Evolutionary conservation across 306 rosid species (phyloP), one percentile per base, ranked within the genome.

Genomic region (Canavalia ensiformis): DNA sequence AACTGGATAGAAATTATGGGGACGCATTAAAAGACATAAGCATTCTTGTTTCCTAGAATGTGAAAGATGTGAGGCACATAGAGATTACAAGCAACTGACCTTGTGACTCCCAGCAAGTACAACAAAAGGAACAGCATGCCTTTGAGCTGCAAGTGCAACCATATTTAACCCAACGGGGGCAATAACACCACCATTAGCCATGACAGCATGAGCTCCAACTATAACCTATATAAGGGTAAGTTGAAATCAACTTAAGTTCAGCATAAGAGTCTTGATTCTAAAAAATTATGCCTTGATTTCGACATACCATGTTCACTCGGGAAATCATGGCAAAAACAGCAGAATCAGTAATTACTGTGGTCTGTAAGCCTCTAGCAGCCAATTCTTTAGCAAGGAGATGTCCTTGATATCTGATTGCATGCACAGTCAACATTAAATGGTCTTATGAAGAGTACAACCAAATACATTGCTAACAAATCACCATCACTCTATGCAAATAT

Each of bases 61-160:
- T 65, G 34, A 49, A 12, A 81, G 6, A 82, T 33, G 75, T 68
- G 25, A 18, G 25, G 25, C 25, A 57, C 29, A 65, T 44, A 60
- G 37, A 59, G 39, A 84, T 58, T 37, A 72, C n/a, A 77, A 63
- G 10, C 12, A 68, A 42, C 41, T 84, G 71, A 96, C 99, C 98
- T 96, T 96, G 88, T 96, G 99, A 90, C 94, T 96, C 3, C 99
- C 99, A 45, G 97, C 98, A 77, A 96, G 97, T 44, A 96, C 97
- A 55, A 92, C 99, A 92, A 94, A 96, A 58, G 98, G 99, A 57
- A 96, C 98, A 54, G 98, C 97, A 83, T 96, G 99, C 91, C 94
- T 92, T 80, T 90, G 88, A 68, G 99, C 99, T 66, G 99, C 98
- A 86, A 96, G 99, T 70, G 98, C 97, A 82, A 93, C 95, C 99